phyloP scores from a whole-genome alignment of 805 yeast genomes.

The Ogataea polymorpha region DNA sequence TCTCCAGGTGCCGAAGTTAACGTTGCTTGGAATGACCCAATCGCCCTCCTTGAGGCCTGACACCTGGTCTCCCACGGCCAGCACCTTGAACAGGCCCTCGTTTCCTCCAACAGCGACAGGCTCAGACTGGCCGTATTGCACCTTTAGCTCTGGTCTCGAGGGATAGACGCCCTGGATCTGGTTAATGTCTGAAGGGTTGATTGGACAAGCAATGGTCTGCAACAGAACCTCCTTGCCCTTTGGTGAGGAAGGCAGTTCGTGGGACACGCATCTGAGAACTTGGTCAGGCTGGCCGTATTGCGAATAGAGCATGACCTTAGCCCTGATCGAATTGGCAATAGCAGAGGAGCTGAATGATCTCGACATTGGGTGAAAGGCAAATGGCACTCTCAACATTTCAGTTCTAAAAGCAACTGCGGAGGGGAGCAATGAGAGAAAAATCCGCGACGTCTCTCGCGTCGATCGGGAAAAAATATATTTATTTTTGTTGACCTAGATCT shows the following conservation, averaged over 20 bases:
- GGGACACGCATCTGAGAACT: constrained; percentile 49
- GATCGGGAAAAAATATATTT: not conserved
- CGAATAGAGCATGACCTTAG: constrained; percentile 66
- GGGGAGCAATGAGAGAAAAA: not conserved
- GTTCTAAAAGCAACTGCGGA: not conserved
- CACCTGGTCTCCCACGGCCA: constrained; percentile 62
- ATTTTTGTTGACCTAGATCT: not conserved
- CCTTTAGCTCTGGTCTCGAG: constrained; percentile 59
- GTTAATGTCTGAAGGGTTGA: constrained; percentile 87
- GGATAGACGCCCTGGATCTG: constrained; percentile 88
- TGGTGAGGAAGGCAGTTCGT: constrained; percentile 45
- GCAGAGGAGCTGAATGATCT: constrained; percentile 10
- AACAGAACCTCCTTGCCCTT: constrained; percentile 51
- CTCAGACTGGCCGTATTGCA: constrained; percentile 49
- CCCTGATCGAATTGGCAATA: constrained; percentile 19
- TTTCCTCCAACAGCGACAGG: constrained; percentile 89
- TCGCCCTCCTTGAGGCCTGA: constrained; percentile 60
- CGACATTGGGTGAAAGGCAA: not conserved
- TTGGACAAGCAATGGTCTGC: constrained; percentile 73
- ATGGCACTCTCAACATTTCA: not conserved
- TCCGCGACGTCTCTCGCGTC: constrained; percentile 1
- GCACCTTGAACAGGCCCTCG: constrained; percentile 86
- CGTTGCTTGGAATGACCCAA: constrained; percentile 77
- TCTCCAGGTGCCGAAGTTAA: constrained; percentile 94
- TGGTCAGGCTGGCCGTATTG: constrained; percentile 66